Evolutionary conservation across 2,329 filamentous ascomycete genomes (phyloP).

Genomic region (Cordyceps javanica): DNA sequence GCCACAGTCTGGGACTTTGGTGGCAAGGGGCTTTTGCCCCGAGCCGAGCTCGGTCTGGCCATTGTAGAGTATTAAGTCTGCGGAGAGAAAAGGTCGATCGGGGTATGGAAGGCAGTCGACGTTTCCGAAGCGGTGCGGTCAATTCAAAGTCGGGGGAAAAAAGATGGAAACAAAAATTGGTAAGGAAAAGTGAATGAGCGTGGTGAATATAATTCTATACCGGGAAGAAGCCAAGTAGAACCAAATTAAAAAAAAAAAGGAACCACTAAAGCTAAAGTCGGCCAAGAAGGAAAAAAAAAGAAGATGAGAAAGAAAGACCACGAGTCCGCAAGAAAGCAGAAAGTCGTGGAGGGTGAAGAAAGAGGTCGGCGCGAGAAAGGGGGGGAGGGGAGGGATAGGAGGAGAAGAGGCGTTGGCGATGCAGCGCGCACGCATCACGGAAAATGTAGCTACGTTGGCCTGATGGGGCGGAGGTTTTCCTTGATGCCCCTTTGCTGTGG

Average conservation of each 20-base stretch:
- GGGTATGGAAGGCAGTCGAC: background rate
- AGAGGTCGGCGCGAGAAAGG: slow-evolving; percentile 9
- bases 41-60: slow-evolving; percentile 28
- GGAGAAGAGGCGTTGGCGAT: slow-evolving; percentile 16
- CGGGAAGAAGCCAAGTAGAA: background rate
- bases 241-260: slow-evolving; percentile 16
- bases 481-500: background rate
- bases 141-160: background rate
- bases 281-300: slow-evolving; percentile 11
- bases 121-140: background rate
- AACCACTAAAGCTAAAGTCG: slow-evolving; percentile 10
- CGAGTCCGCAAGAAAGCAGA: slow-evolving; percentile 3
- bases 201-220: slow-evolving; percentile 16
- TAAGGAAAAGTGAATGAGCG: slow-evolving; percentile 17
- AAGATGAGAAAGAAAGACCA: slow-evolving; percentile 15
- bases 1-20: slow-evolving; percentile 28
- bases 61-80: slow-evolving; percentile 20
- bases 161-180: background rate
- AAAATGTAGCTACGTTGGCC: slow-evolving; percentile 35
- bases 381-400: slow-evolving; percentile 8
- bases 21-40: slow-evolving; percentile 32
- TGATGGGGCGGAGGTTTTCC: slow-evolving; percentile 20
- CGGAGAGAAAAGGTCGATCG: background rate
- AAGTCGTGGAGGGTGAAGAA: slow-evolving; percentile 8
- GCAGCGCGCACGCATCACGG: slow-evolving; percentile 18